Base-by-base conservation (phyloP, 1,139 yeast species). In the Yamadazyma aaseri region DNA sequence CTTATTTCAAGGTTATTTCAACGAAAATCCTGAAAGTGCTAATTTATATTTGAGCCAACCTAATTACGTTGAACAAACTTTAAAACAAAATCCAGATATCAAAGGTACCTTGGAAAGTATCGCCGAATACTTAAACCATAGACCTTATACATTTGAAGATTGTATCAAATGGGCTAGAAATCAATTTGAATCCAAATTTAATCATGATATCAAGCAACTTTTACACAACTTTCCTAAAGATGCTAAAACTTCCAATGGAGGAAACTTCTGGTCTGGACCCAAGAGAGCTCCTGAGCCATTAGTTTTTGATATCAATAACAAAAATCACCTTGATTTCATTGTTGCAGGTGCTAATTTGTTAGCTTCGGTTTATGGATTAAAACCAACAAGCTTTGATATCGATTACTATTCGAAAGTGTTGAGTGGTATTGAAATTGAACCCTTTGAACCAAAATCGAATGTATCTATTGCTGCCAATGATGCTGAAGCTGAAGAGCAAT, bases 231-330 rank as follows among this genome's bases (percentile, higher is more conserved):
- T 94, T 76, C 98, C 98, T 18, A 78, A 74, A 43, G 98, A 92
- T 63, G 95, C 97, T 5, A 81, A 76, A 36, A 92, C 97, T 2
- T 81, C 96, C 0, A 74, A 75, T 38, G 98, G 98, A 36, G 90
- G 84, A 23, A 94, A 95, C 46, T 92, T 92, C 65, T 92, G 99
- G 99, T 80, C 96, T 17, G 97, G 97, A 41, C 95, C 97, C 29
- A 92, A 92, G 66, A 81, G 98, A 59, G 96, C 96, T 15, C 99
- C 99, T 35, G 77, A 76, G 30, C 89, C 96, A 14, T 71, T 89
- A 44, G 69, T 49, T 12, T 90, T 92, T 57, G 95, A 89, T 53
- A 71, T 83, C 46, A 66, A 78, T 49, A 80, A 89, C 54, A 72
- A 73, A 9, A 83, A 86, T 51, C 97, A 92, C 56, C 76, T 81